Evolutionary conservation across 2,329 filamentous ascomycete genomes (phyloP), one percentile per base, ranked within the genome.

Genomic region (Diaporthe sp.): DNA sequence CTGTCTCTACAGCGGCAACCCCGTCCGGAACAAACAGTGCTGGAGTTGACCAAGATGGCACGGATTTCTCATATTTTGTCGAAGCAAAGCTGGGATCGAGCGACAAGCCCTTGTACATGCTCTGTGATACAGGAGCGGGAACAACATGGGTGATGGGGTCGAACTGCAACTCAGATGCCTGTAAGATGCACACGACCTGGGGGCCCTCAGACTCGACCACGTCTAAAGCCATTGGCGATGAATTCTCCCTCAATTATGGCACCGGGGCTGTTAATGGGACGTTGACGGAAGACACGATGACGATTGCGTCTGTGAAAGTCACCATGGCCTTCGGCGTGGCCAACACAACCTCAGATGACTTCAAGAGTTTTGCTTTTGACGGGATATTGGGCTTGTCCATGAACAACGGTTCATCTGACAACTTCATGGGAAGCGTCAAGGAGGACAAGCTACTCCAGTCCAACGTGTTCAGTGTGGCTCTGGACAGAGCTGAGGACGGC

Each of bases 141-240:
- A 95, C 94, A 75, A 95, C 93, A 17, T 98, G 95, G 95, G 91
- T 98, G 28, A 97, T 97, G 91, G 90, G 92, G 42, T 87, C 91
- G 22, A 85, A 88, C 73, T 98, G 95, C 85, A 87, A 83, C 22
- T 91, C 91, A 4, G 83, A 87, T 34, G 90, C 94, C 6, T 98
- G 95, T 82, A 82, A 84, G 42, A 86, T 88, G 78, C 95, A 98
- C 82, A 91, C 91, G 80, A 91, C 89, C 0, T 96, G 95, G 81
- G 93, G 93, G 20, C 81, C 88, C 5, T 84, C 86, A 4, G 90
- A 93, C 78, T 98, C 95, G 4, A 88, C 85, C 65, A 92, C 92
- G 2, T 88, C 94, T 67, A 84, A 90, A 77, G 84, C 86, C 47
- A 87, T 87, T 0, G 83, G 85, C 47, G 86, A 88, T 4, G 80